Percentiles rank a stretch among this genome's conserved stretches.
Evolutionary conservation across 768 basidiomycete species (phyloP).

Genomic region (Grammothele lineata): DNA sequence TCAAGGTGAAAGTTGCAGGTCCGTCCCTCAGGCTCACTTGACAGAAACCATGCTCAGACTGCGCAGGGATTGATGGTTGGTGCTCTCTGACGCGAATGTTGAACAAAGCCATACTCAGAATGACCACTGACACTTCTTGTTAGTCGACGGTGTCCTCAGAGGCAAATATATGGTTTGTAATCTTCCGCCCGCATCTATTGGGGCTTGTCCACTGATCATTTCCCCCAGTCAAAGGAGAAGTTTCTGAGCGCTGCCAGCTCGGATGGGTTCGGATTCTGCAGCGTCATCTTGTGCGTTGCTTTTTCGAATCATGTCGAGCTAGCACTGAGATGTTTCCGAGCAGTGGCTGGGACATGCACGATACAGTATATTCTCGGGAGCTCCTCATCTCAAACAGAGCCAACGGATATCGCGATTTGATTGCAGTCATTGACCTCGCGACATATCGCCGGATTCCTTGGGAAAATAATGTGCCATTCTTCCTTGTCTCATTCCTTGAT

Average conservation of each 20-base stretch:
- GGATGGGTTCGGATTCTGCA: slow-evolving; percentile 91
- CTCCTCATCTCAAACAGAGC: slow-evolving; percentile 85
- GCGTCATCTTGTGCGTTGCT: slow-evolving; percentile 75
- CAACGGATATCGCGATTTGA: slow-evolving; percentile 89
- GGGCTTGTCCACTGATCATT: slow-evolving; percentile 4
- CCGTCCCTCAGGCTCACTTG: slow-evolving; percentile 21
- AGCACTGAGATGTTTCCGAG: neutral
- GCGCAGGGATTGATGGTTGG: slow-evolving; percentile 57
- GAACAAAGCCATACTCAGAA: too few species aligned
- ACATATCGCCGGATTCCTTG: slow-evolving; percentile 88
- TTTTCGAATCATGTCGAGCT: neutral
- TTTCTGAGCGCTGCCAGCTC: slow-evolving; percentile 77
- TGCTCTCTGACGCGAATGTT: neutral
- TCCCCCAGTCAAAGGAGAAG: slow-evolving; percentile 80
- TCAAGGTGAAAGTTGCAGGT: slow-evolving; percentile 94
- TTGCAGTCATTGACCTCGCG: slow-evolving; percentile 82
- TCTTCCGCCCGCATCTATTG: neutral
- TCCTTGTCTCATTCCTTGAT: slow-evolving; percentile 86
- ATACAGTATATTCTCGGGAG: slow-evolving; percentile 78
- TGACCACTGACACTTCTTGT: too few species aligned
- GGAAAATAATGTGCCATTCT: slow-evolving; percentile 91
- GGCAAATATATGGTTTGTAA: slow-evolving; percentile 85
- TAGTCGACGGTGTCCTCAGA: slow-evolving; percentile 90
- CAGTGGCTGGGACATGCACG: slow-evolving; percentile 93
- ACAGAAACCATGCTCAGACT: neutral